Evolutionary conservation across 306 rosid species (phyloP).

Genomic region (Quercus rubra): DNA sequence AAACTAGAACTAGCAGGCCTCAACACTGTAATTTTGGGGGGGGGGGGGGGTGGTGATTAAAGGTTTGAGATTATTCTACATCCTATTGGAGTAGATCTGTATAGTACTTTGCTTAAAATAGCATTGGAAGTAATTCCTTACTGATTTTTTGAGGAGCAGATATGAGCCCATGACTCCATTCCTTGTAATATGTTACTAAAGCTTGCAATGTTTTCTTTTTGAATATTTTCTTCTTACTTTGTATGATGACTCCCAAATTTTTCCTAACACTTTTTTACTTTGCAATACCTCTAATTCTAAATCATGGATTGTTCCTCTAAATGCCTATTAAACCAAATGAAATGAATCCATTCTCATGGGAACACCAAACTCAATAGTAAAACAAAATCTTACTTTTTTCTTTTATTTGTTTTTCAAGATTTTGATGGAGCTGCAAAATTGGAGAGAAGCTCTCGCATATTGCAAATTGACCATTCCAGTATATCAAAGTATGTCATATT

Average conservation of each 20-base stretch:
- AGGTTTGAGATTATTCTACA: not conserved
- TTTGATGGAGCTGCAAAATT: slow-evolving; percentile 74
- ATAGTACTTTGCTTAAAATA: slow-evolving; percentile 3
- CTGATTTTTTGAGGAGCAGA: not conserved
- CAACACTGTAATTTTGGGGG: too few relatives aligned
- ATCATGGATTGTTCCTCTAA: not conserved
- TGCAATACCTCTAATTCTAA: slow-evolving; percentile 9
- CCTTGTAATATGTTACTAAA: not conserved
- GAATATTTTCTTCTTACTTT: not conserved
- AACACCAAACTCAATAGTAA: not conserved
- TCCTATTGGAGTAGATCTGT: not conserved
- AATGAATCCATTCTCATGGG: slow-evolving; percentile 1
- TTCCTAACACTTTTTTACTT: not conserved
- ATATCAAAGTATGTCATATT: slow-evolving; percentile 61
- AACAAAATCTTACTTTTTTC: not conserved
- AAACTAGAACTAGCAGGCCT: not conserved
- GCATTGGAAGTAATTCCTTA: not conserved
- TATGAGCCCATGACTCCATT: not conserved
- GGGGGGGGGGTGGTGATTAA: not conserved
- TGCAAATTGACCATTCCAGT: slow-evolving; percentile 86
- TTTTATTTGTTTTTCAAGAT: slow-evolving; percentile 42
- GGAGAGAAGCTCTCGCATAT: slow-evolving; percentile 78
- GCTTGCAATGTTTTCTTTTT: not conserved
- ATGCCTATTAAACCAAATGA: slow-evolving; percentile 14
- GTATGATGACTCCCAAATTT: not conserved